Evolutionary conservation across 139 green algal species (phyloP).

Genomic region (Volvox reticuliferus): DNA sequence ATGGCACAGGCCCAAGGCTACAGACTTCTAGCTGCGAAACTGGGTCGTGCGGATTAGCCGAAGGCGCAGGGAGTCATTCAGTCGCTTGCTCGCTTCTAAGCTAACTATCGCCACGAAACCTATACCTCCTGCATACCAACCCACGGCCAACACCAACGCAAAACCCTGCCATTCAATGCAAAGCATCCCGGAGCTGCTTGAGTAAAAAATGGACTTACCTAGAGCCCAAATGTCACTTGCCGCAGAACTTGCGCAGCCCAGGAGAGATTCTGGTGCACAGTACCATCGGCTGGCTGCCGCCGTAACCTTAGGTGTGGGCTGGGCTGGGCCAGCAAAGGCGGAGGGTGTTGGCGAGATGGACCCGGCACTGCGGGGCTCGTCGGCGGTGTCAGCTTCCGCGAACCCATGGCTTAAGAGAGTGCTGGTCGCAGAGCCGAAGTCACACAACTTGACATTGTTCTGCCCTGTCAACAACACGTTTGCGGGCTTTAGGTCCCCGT

Average conservation of each 20-base stretch:
- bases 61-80: too few relatives aligned
- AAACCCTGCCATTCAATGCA: too few relatives aligned
- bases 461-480: slow-evolving; percentile 19
- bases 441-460: slow-evolving; percentile 29
- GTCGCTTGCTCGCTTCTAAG: too few relatives aligned
- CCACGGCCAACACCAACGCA: too few relatives aligned
- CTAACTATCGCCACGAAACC: too few relatives aligned
- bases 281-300: slow-evolving; percentile 36
- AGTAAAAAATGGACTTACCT: not conserved
- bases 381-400: not conserved
- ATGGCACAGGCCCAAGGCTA: too few relatives aligned
- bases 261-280: slow-evolving; percentile 30
- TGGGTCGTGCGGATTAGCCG: too few relatives aligned
- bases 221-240: slow-evolving; percentile 30
- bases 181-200: too few relatives aligned
- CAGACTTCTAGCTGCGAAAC: too few relatives aligned
- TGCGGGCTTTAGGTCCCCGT: slow-evolving; percentile 27
- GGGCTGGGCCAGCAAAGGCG: not conserved
- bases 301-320: not conserved
- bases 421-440: slow-evolving; percentile 9
- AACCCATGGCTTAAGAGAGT: not conserved
- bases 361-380: not conserved
- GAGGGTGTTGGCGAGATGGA: not conserved
- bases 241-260: not conserved
- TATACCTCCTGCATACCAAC: too few relatives aligned